Conservation (phyloP, 768 basidiomycete genomes). For the Macrocybe gigantea region DNA sequence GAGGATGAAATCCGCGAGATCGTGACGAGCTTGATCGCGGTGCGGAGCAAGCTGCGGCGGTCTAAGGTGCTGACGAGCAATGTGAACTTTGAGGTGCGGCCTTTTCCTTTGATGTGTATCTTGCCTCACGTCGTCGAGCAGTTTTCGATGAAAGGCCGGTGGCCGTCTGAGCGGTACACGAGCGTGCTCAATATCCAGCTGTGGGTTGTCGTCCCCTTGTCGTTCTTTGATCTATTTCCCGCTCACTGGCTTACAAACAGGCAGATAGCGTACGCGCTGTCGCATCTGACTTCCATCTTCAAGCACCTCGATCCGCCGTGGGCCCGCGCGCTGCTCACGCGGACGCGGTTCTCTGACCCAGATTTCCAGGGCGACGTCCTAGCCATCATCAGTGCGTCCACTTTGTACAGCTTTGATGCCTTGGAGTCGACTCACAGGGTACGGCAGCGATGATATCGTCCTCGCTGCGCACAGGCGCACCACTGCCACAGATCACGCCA, state of each 20-base stretch:
- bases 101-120: not conserved
- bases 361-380: conserved; percentile 83
- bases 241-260: conserved; percentile 26
- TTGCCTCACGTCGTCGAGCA: conserved; percentile 18
- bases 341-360: conserved; percentile 71
- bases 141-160: conserved; percentile 72
- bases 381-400: conserved; percentile 64
- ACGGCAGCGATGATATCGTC: conserved; percentile 67
- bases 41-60: conserved; percentile 67
- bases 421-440: not conserved
- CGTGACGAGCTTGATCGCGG: conserved; percentile 61
- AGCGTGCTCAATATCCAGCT: conserved; percentile 61
- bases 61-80: conserved; percentile 51
- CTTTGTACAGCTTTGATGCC: not conserved
- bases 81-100: conserved; percentile 57
- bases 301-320: conserved; percentile 71
- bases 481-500: conserved; percentile 84
- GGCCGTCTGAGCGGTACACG: conserved; percentile 78
- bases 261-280: conserved; percentile 62
- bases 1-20: conserved; percentile 50
- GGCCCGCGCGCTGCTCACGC: conserved; percentile 67
- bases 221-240: not conserved
- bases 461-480: conserved; percentile 63
- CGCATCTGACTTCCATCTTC: conserved; percentile 69
- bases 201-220: conserved; percentile 29